Conservation (phyloP, 768 basidiomycete species). For the Nidula microcarpa region DNA sequence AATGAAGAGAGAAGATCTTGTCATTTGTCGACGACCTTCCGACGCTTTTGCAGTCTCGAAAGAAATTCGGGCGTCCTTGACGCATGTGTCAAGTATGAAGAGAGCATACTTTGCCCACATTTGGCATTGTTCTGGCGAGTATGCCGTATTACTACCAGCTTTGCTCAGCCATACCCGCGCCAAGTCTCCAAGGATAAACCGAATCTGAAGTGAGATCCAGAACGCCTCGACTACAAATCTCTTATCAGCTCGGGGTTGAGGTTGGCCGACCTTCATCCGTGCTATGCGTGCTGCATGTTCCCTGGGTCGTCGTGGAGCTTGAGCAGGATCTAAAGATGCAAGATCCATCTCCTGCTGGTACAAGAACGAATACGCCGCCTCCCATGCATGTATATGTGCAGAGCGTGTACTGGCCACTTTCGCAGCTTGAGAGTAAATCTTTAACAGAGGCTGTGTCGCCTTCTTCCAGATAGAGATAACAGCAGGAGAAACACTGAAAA, state of each 20-base stretch:
- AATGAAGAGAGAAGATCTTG: slow-evolving; percentile 35
- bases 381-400: slow-evolving; percentile 58
- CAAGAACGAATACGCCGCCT: slow-evolving; percentile 53
- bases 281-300: slow-evolving; percentile 51
- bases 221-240: slow-evolving; percentile 61
- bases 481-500: slow-evolving; percentile 21
- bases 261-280: slow-evolving; percentile 49
- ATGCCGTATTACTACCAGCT: slow-evolving; percentile 12
- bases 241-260: slow-evolving; percentile 54
- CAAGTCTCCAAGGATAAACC: slow-evolving; percentile 47
- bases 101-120: slow-evolving; percentile 44
- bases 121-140: slow-evolving; percentile 21
- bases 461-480: slow-evolving; percentile 36
- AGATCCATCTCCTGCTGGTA: slow-evolving; percentile 42
- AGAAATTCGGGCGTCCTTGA: slow-evolving; percentile 43
- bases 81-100: slow-evolving; percentile 46
- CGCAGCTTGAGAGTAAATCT: slow-evolving; percentile 34
- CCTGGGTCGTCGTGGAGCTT: slow-evolving; percentile 36
- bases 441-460: slow-evolving; percentile 27
- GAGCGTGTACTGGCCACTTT: slow-evolving; percentile 44
- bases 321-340: slow-evolving; percentile 22
- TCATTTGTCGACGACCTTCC: slow-evolving; percentile 49
- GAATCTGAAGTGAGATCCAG: slow-evolving; percentile 49
- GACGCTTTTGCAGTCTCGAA: slow-evolving; percentile 43
- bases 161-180: slow-evolving; percentile 36